These are phyloP conservation scores for Leishmania guyanensis DNA, from an alignment of 208 protist species.

Conservation along the genomic window DNA sequence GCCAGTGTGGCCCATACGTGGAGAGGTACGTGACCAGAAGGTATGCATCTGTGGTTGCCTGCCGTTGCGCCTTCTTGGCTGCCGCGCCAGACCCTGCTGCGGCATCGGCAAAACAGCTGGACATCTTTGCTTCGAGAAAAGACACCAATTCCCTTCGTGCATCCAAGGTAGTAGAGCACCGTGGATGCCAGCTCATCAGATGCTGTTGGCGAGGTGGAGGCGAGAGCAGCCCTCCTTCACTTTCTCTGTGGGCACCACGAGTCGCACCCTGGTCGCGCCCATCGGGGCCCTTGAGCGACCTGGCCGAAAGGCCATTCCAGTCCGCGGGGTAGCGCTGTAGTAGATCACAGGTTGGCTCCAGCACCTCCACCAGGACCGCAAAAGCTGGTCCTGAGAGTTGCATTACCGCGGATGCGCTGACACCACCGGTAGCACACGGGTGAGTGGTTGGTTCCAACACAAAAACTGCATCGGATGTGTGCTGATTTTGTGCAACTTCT, in stretches of 20 bases:
- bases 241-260: not conserved
- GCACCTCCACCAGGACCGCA: conserved; percentile 24
- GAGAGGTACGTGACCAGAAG: conserved; percentile 14
- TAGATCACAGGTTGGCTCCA: conserved; percentile 51
- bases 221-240: not conserved
- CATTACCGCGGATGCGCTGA: not conserved
- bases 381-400: conserved; percentile 29
- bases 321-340: conserved; percentile 26
- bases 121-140: conserved; percentile 13
- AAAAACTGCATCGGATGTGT: not conserved
- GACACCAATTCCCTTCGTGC: not conserved
- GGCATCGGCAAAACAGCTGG: conserved; percentile 13
- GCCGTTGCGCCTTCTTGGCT: conserved; percentile 11
- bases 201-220: not conserved
- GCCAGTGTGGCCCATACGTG: not conserved
- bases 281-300: not conserved
- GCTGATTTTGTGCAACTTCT: not conserved
- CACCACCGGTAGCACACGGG: not conserved
- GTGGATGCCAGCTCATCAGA: not conserved
- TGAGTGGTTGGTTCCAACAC: not conserved
- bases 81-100: not conserved
- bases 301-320: not conserved
- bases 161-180: not conserved
- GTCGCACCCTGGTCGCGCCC: not conserved
- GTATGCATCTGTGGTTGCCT: conserved; percentile 19